Base-by-base conservation (phyloP, 2,329 filamentous ascomycete species). In the Periconia macrospinosa region DNA sequence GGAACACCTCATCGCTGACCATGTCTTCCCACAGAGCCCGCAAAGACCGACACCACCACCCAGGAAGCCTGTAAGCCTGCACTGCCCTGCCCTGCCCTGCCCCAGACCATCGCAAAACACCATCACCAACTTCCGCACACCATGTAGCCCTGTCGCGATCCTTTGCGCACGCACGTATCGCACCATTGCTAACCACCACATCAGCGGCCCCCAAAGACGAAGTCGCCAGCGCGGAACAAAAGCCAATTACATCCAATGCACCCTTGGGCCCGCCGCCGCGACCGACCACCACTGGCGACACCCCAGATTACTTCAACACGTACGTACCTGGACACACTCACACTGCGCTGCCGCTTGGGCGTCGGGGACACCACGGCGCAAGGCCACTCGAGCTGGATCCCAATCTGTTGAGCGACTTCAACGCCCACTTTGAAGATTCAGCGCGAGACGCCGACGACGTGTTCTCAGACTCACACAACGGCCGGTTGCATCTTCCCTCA, bases 191-290 rank as follows among this genome's bases (percentile, higher is more conserved):
- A 56, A 68, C 54, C 37, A 11, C 40, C 9, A 14, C 40, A 50
- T 19, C 57, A 63, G 58, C 65, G 45, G 57, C 64, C 6, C 56
- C 55, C 42, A 56, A 62, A 43, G 66, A 68, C 50, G 61, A 63
- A 11, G 47, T 51, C 45, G 53, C 45, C 47, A 48, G 58, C 41
- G 33, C 59, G 30, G 68, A 71, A 49, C 20, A 62, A 45, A 71
- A 75, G 61, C 60, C 74, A 20, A 55, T 66, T 33, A 71, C 74
- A 59, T 73, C 78, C 71, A 74, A 72, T 63, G 69, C 67, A 59
- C 78, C 78, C 74, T 74, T 86, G 75, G 70, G 80, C 72, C 78
- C 80, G 63, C 79, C 79, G 54, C 80, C 80, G 40, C 66, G 68
- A 47, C 69, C 73, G 40, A 60, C 66, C 57, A 75, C 74, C 58